These are phyloP conservation scores for Fusarium armeniacum DNA, from an alignment of 2,329 filamentous ascomycete genomes.

Conservation along the genomic window DNA sequence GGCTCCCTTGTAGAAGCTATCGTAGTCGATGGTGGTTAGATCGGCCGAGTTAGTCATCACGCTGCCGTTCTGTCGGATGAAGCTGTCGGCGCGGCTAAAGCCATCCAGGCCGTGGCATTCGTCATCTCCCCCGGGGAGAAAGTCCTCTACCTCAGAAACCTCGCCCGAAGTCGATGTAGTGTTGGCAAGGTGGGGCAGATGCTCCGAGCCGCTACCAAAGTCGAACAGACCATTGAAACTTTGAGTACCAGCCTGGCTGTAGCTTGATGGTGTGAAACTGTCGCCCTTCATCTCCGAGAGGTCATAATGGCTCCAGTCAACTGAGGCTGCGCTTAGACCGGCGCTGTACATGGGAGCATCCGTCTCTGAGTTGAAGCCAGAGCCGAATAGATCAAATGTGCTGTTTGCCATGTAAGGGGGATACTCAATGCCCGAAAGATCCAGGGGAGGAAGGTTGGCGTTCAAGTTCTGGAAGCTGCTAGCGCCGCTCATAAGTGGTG, in stretches of 20 bases:
- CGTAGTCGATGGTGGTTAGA: constrained; percentile 66
- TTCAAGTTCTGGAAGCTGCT: constrained; percentile 67
- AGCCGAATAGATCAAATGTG: constrained; percentile 67
- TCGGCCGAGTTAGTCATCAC: constrained; percentile 60
- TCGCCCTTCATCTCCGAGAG: constrained; percentile 61
- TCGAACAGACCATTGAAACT: constrained; percentile 67
- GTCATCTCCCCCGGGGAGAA: constrained; percentile 63
- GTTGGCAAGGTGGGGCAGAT: constrained; percentile 67
- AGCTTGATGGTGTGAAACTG: constrained; percentile 67
- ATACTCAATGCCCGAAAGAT: constrained; percentile 69
- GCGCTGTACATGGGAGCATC: constrained; percentile 74
- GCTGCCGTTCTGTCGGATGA: constrained; percentile 61
- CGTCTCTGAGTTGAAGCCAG: constrained; percentile 63
- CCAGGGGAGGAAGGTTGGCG: constrained; percentile 68
- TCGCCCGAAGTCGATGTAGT: constrained; percentile 75
- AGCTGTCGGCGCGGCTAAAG: constrained; percentile 58
- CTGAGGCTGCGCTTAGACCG: constrained; percentile 68
- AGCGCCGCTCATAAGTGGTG: constrained; percentile 67
- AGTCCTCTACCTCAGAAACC: constrained; percentile 76
- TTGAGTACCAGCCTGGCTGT: constrained; percentile 66
- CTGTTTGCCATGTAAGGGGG: constrained; percentile 62
- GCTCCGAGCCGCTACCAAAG: constrained; percentile 66
- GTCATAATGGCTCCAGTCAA: constrained; percentile 64
- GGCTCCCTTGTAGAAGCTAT: constrained; percentile 67
- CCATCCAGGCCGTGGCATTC: constrained; percentile 62